Percentiles rank a stretch among this genome's conserved stretches.
Evolutionary conservation across 2,329 filamentous ascomycete genomes (phyloP).

Genomic region (Trichocomaceae sp.): DNA sequence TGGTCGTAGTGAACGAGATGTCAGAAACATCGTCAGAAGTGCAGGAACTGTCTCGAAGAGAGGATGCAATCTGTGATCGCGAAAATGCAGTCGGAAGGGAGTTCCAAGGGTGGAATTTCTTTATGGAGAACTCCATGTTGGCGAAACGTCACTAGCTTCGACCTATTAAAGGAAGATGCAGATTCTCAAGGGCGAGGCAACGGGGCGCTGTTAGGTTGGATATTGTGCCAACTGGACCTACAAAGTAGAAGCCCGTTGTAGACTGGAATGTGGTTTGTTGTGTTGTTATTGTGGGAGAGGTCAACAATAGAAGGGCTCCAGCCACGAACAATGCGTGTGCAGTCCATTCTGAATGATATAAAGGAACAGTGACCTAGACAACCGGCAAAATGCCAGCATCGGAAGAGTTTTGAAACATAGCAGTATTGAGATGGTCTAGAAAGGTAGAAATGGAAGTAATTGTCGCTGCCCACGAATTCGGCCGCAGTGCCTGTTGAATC

Average conservation of each 20-base stretch:
- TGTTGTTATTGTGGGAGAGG: neutral
- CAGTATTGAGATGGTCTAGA: neutral
- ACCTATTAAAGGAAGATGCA: neutral
- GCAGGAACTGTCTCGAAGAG: constrained; percentile 36
- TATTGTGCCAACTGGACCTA: neutral
- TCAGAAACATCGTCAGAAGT: constrained; percentile 33
- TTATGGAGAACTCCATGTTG: constrained; percentile 23
- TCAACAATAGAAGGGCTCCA: constrained; percentile 11
- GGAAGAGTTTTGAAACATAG: constrained; percentile 10
- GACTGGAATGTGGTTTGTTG: neutral
- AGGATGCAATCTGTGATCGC: constrained; percentile 23
- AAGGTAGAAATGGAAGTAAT: neutral
- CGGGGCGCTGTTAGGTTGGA: neutral
- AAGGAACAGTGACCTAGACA: constrained; percentile 8
- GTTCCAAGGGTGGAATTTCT: constrained; percentile 30
- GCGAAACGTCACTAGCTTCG: neutral
- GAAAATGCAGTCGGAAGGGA: constrained; percentile 33
- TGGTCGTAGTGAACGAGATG: constrained; percentile 23
- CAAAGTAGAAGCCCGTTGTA: neutral
- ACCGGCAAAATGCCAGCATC: constrained; percentile 11
- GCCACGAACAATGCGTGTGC: constrained; percentile 12
- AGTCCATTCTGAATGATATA: constrained; percentile 11
- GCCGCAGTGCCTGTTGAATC: constrained; percentile 12
- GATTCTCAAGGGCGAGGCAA: neutral
- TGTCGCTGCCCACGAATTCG: constrained; percentile 8